Conservation (phyloP, 495 filamentous ascomycete species). For the Penicillium atrosanguineum region DNA sequence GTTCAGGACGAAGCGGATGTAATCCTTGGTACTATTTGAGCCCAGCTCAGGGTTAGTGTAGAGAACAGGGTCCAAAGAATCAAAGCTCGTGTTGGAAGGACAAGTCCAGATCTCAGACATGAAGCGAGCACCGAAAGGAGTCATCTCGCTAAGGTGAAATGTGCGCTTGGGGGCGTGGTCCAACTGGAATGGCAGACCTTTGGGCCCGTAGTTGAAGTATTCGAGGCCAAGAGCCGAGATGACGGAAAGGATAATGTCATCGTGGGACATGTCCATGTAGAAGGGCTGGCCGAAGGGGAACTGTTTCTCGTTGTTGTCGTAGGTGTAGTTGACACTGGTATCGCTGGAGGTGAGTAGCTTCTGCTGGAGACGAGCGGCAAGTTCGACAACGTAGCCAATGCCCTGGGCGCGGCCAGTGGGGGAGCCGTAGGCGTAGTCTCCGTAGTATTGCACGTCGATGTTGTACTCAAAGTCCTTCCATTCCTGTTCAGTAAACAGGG, state of each 20-base stretch:
- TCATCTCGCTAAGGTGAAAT: slow-evolving; percentile 37
- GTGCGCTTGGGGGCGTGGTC: slow-evolving; percentile 37
- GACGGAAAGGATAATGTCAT: slow-evolving; percentile 40
- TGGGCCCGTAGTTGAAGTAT: slow-evolving; percentile 21
- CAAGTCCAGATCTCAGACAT: slow-evolving; percentile 58
- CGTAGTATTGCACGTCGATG: slow-evolving; percentile 59
- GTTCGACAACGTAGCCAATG: slow-evolving; percentile 62
- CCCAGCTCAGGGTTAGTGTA: slow-evolving; percentile 28
- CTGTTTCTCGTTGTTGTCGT: slow-evolving; percentile 40
- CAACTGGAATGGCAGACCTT: slow-evolving; percentile 44
- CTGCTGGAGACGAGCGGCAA: slow-evolving; percentile 55
- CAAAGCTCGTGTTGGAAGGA: slow-evolving; percentile 14
- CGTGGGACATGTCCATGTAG: slow-evolving; percentile 45
- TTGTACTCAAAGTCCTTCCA: slow-evolving; percentile 56
- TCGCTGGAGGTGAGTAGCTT: slow-evolving; percentile 50
- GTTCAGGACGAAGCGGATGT: slow-evolving; percentile 35
- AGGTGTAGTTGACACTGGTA: slow-evolving; percentile 58
- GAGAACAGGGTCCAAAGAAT: slow-evolving; percentile 17
- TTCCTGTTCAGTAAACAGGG: slow-evolving; percentile 55
- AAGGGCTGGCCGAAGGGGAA: slow-evolving; percentile 53
- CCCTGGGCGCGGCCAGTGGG: slow-evolving; percentile 60
- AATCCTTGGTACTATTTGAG: slow-evolving; percentile 11
- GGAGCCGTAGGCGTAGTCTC: slow-evolving; percentile 56
- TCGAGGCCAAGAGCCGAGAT: slow-evolving; percentile 50
- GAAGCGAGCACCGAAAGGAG: slow-evolving; percentile 61